These are phyloP conservation scores for Aspergillus homomorphus DNA, from an alignment of 495 filamentous ascomycete genomes.

Conservation along the genomic window DNA sequence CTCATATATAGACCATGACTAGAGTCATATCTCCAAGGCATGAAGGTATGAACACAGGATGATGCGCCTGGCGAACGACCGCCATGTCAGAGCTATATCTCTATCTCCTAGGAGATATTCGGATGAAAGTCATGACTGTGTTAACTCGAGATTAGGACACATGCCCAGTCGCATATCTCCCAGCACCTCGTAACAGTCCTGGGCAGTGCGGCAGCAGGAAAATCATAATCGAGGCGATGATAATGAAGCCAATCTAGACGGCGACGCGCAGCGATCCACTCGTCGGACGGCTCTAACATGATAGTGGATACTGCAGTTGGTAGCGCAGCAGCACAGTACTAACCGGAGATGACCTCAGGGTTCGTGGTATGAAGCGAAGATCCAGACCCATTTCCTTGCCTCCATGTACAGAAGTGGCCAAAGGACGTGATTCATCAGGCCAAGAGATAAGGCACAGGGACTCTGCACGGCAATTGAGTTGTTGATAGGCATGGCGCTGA, in stretches of 20 bases:
- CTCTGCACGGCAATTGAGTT: background rate
- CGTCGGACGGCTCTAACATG: background rate
- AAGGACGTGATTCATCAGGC: background rate
- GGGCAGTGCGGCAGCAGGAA: background rate
- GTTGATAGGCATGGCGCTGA: slow-evolving; percentile 2
- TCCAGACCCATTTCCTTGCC: slow-evolving; percentile 1
- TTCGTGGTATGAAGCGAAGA: background rate
- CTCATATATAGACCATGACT: slow-evolving; percentile 4
- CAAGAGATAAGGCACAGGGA: background rate
- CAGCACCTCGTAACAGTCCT: background rate
- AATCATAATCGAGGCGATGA: background rate
- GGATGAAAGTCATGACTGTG: background rate
- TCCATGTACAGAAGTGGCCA: background rate
- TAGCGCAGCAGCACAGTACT: background rate
- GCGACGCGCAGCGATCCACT: background rate
- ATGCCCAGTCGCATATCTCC: background rate
- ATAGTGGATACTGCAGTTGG: background rate
- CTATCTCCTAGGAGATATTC: background rate
- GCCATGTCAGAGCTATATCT: background rate
- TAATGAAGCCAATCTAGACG: slow-evolving; percentile 3
- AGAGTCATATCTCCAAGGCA: background rate
- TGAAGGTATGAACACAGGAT: background rate
- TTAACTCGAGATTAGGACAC: background rate
- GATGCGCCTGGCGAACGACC: background rate
- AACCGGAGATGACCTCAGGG: slow-evolving; percentile 6